Conservation (phyloP, 192 early-diverging fungal species). For the Coemansia sp. region DNA sequence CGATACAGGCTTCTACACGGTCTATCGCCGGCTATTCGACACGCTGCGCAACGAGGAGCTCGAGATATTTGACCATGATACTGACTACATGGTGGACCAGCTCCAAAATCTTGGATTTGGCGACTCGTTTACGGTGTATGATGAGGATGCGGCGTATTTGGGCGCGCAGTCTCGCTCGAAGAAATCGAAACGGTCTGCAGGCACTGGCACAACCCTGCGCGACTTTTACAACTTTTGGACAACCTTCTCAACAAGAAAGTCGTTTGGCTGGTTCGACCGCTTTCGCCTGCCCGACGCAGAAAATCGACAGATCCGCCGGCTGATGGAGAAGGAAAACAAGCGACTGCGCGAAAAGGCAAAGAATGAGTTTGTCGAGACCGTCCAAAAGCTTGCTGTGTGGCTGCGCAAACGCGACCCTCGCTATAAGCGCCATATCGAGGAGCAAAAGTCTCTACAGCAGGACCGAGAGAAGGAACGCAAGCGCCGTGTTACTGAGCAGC, state of each 20-base stretch:
- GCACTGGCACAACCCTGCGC: conserved; percentile 46
- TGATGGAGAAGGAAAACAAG: conserved; percentile 93
- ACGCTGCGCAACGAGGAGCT: conserved; percentile 79
- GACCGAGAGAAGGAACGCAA: conserved; percentile 60
- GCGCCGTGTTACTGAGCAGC: conserved; percentile 61
- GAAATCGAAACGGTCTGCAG: conserved; percentile 9
- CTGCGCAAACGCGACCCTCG: conserved; percentile 91
- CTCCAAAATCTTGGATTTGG: conserved; percentile 67
- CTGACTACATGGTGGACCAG: conserved; percentile 25
- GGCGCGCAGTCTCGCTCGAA: conserved; percentile 7
- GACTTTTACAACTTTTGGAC: conserved; percentile 82
- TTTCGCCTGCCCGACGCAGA: conserved; percentile 76
- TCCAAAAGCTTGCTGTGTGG: conserved; percentile 71
- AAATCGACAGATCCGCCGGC: conserved; percentile 72
- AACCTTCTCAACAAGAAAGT: conserved; percentile 79
- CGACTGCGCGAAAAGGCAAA: conserved; percentile 72
- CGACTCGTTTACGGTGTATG: conserved; percentile 61
- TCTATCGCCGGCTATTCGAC: conserved; percentile 78
- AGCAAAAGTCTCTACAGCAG: conserved; percentile 56
- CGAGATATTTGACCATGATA: conserved; percentile 19
- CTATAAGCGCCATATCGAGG: conserved; percentile 65
- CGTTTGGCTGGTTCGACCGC: conserved; percentile 93
- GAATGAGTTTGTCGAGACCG: conserved; percentile 72
- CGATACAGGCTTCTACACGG: conserved; percentile 72
- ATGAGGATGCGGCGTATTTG: conserved; percentile 56